phyloP scores from a whole-genome alignment of 179 eudicot species.

The Camellia oleifera region DNA sequence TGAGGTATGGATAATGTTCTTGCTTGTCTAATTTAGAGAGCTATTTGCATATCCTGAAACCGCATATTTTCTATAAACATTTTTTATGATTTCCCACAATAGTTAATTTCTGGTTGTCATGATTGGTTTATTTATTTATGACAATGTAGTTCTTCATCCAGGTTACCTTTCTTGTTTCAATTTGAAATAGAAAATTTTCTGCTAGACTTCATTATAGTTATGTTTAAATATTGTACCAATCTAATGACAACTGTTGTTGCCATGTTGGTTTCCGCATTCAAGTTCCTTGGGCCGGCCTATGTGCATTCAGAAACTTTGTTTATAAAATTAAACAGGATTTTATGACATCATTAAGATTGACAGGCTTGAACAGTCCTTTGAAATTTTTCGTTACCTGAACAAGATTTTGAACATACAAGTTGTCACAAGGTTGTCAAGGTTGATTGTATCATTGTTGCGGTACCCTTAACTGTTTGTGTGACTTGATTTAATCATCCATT shows the following conservation, averaged over 20 bases:
- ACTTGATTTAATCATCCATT: not conserved
- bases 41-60: not conserved
- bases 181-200: not conserved
- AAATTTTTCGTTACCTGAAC: not conserved
- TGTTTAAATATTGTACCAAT: not conserved
- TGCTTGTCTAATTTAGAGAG: not conserved
- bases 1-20: conserved; percentile 53
- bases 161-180: not conserved
- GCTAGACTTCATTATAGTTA: not conserved
- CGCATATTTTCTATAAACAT: not conserved
- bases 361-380: too few species aligned
- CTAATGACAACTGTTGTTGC: not conserved
- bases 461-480: not conserved
- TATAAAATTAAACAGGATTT: too few species aligned
- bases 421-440: not conserved
- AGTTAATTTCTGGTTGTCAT: not conserved
- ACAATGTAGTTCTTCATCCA: not conserved
- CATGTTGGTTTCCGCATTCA: not conserved
- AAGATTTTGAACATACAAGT: not conserved
- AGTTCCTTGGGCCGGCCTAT: not conserved
- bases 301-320: not conserved
- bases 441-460: not conserved
- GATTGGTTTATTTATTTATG: not conserved
- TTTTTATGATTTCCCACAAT: not conserved
- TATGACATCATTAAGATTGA: too few species aligned